Base-by-base conservation (phyloP, 2,329 filamentous ascomycete genomes). In the Verticillium tricorpus region DNA sequence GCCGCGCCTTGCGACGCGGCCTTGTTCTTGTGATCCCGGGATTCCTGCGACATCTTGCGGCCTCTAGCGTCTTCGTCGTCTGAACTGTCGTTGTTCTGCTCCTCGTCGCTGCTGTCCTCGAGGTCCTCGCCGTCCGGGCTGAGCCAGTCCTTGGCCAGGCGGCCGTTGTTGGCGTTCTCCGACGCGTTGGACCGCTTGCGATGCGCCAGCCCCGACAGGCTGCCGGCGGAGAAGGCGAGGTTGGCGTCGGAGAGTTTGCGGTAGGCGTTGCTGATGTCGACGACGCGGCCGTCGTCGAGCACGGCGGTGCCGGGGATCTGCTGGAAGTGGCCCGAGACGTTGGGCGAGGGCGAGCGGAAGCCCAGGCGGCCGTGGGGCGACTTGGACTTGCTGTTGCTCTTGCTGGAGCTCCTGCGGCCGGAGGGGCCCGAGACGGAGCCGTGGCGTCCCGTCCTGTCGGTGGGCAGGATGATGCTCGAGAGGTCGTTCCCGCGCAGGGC, bases 251-350 rank as follows among this genome's bases (percentile, higher is more conserved):
- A 92, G 19, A 93, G 77, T 62, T 86, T 84, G 58, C 88, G 82
- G 70, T 93, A 91, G 4, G 89, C 88, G 65, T 80, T 89, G 62
- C 83, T 85, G 74, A 90, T 84, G 70, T 93, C 89, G 59, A 92
- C 77, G 1, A 84, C 72, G 56, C 84, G 82, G 12, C 85, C 87
- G 60, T 86, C 85, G 52, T 86, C 83, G 3, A 90, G 79, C 55
- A 86, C 78, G 15, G 83, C 71, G 71, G 60, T 65, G 14, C 64
- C 64, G 2, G 64, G 63, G 9, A 65, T 65, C 59, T 62, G 63
- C 60, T 66, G 64, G 12, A 66, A 62, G 12, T 60, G 61, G 31
- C 61, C 63, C 35, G 59, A 56, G 19, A 65, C 61, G 17, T 65
- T 66, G 35, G 64, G 64, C 22, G 63, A 65, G 12, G 22, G 64